These are phyloP conservation scores for Gymnopilus junonius DNA, from an alignment of 768 basidiomycete species.

Conservation along the genomic window DNA sequence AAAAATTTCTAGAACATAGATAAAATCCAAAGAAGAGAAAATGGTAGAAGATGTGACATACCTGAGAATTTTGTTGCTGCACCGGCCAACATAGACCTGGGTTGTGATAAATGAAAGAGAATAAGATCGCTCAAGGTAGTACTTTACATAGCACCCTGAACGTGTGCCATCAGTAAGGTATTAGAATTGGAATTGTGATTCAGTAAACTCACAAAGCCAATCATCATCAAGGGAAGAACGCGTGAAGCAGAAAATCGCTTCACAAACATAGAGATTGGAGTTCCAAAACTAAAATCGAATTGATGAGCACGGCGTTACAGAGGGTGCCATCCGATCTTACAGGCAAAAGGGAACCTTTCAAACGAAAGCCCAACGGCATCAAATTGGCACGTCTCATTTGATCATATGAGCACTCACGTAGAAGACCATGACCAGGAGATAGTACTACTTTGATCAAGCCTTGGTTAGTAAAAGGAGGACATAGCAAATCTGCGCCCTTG, in stretches of 20 bases:
- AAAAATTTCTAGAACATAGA: slow-evolving; percentile 41
- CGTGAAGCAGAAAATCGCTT: slow-evolving; percentile 51
- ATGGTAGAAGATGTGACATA: slow-evolving; percentile 6
- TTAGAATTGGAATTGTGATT: too few relatives aligned
- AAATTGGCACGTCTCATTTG: background rate
- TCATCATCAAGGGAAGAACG: slow-evolving; percentile 52
- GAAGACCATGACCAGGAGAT: slow-evolving; percentile 52
- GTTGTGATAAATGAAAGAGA: background rate
- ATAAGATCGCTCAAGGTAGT: background rate
- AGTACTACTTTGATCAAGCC: slow-evolving; percentile 40
- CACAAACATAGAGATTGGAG: slow-evolving; percentile 53
- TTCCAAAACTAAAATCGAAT: slow-evolving; percentile 42
- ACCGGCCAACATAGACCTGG: slow-evolving; percentile 48
- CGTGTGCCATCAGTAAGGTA: background rate
- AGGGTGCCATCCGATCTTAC: slow-evolving; percentile 27
- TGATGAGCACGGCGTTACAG: background rate
- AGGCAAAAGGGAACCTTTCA: slow-evolving; percentile 54
- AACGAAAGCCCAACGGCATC: background rate
- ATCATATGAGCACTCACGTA: slow-evolving; percentile 34
- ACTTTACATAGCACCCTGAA: slow-evolving; percentile 46
- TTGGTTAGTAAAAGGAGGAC: background rate
- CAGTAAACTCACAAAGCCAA: slow-evolving; percentile 46
- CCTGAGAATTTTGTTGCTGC: slow-evolving; percentile 51
- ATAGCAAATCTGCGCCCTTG: slow-evolving; percentile 10
- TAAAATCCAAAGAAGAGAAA: background rate